Conservation (phyloP, 1,139 yeast genomes). For the Candida frijolesensis region DNA sequence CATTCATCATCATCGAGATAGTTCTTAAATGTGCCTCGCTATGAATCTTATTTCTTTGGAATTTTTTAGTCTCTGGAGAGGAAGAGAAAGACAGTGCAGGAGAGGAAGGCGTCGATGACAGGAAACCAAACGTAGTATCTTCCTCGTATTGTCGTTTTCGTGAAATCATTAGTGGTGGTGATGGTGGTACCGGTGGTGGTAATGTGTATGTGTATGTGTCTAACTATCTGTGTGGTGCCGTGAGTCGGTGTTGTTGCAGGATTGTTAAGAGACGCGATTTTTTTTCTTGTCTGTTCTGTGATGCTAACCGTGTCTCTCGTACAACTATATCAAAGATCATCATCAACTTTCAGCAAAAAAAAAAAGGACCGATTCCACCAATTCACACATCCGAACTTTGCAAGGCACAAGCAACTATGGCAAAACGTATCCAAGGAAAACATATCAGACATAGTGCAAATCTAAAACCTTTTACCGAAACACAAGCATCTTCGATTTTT, state of each 20-base stretch:
- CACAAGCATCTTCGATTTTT: slow-evolving; percentile 50
- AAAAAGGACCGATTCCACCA: neutral
- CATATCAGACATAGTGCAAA: slow-evolving; percentile 52
- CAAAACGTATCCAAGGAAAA: slow-evolving; percentile 24
- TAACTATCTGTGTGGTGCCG: neutral
- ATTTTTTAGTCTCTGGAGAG: slow-evolving; percentile 13
- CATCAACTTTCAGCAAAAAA: no score
- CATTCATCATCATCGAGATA: slow-evolving; percentile 32
- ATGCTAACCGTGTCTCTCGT: no score
- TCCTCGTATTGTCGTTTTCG: slow-evolving; percentile 14
- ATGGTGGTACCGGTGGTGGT: neutral
- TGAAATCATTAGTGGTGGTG: slow-evolving; percentile 3
- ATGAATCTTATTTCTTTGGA: slow-evolving; percentile 31
- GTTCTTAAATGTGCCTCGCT: slow-evolving; percentile 34
- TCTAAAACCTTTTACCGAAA: slow-evolving; percentile 27
- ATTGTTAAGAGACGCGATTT: neutral
- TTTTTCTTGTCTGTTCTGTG: neutral
- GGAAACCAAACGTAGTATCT: neutral
- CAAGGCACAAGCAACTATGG: neutral
- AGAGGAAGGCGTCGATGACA: neutral
- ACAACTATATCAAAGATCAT: no score
- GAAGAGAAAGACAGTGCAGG: neutral
- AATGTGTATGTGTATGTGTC: neutral
- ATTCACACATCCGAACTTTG: slow-evolving; percentile 3
- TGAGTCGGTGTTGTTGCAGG: neutral